Conservation (phyloP, 208 protist species). For the Wallacemonas sp. region DNA sequence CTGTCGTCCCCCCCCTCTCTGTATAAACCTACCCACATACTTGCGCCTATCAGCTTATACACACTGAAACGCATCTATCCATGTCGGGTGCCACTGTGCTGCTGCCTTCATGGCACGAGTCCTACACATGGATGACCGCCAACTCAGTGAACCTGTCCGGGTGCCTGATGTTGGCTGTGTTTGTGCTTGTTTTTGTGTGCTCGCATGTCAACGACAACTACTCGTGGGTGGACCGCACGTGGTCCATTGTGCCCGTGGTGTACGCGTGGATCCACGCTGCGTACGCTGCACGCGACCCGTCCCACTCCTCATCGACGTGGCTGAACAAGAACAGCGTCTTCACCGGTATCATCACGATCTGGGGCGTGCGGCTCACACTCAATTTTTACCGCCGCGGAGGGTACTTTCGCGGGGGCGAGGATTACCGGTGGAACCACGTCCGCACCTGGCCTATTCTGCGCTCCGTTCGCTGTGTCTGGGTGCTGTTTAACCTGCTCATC, state of each 20-base stretch:
- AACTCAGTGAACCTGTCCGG: conserved; percentile 29
- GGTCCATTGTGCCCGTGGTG: conserved; percentile 72
- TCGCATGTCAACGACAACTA: conserved; percentile 63
- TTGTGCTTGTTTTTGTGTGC: conserved; percentile 49
- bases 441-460: conserved; percentile 41
- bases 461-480: conserved; percentile 31
- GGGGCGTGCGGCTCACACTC: conserved; percentile 72
- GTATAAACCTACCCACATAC: too few species aligned
- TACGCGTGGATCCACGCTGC: conserved; percentile 66
- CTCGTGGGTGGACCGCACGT: conserved; percentile 81
- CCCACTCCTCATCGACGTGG: conserved; percentile 13
- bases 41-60: too few species aligned
- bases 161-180: conserved; percentile 40
- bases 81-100: too few species aligned
- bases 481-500: conserved; percentile 66
- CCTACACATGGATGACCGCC: background rate
- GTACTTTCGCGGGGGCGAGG: conserved; percentile 65
- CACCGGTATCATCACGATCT: conserved; percentile 52
- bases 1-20: too few species aligned
- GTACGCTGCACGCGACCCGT: conserved; percentile 26
- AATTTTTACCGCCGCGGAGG: conserved; percentile 75
- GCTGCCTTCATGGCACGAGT: too few species aligned
- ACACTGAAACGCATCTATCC: too few species aligned
- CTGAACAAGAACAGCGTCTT: conserved; percentile 34
- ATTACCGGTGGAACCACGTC: conserved; percentile 79